phyloP scores from a whole-genome alignment of 2,329 filamentous ascomycete genomes.

The Aspergillus phoenicis region DNA sequence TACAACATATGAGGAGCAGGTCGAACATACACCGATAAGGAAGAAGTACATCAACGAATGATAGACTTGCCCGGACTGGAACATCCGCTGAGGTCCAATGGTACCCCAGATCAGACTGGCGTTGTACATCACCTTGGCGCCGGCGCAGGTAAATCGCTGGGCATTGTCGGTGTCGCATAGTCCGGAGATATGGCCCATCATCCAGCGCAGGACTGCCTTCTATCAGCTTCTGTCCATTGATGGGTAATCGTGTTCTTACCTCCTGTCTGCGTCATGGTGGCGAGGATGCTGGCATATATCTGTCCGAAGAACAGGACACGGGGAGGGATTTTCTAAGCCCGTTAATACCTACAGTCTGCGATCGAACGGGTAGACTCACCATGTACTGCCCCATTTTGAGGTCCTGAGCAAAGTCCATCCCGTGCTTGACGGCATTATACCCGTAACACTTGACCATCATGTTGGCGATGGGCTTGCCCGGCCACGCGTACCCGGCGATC shows the following conservation, averaged over 20 bases:
- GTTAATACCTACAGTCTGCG: accelerated
- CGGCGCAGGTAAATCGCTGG: constrained; percentile 37
- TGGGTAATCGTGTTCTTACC: constrained; percentile 18
- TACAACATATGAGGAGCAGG: neutral
- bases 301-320: constrained; percentile 39
- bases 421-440: constrained; percentile 39
- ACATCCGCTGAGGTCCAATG: constrained; percentile 38
- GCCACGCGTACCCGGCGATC: constrained; percentile 38
- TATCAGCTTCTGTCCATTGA: neutral
- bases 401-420: constrained; percentile 37
- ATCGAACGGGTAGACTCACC: constrained; percentile 12
- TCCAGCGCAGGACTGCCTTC: constrained; percentile 34
- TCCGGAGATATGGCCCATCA: constrained; percentile 32
- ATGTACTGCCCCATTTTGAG: constrained; percentile 38
- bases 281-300: constrained; percentile 37
- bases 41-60: constrained; percentile 37
- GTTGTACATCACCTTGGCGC: constrained; percentile 38
- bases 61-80: constrained; percentile 35
- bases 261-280: constrained; percentile 36
- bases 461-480: constrained; percentile 39
- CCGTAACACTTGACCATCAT: constrained; percentile 40
- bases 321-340: constrained; percentile 31
- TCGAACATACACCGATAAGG: constrained; percentile 30
- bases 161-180: constrained; percentile 34
- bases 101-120: constrained; percentile 39